Base-by-base conservation (phyloP, 2,329 filamentous ascomycete species). In the Zalaria obscura region DNA sequence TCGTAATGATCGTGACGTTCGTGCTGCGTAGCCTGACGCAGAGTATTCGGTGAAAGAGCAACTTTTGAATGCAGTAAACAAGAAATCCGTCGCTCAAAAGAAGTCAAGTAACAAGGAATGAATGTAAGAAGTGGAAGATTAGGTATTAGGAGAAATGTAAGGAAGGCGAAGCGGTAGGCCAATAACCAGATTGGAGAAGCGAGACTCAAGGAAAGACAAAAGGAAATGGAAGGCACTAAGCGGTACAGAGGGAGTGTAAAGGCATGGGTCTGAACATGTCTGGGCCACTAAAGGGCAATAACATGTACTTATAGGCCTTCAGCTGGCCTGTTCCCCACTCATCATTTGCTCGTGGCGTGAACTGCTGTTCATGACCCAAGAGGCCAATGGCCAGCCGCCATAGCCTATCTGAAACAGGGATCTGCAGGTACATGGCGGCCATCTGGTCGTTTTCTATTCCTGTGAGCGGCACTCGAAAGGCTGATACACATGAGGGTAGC, bases 121-220 rank as follows among this genome's bases (percentile, higher is more conserved):
- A 43, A 35, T 26, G 31, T 35, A 29, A 40, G 38, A 27, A 44
- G 48, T 48, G 47, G 6, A 27, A 8, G 27, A 27, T 35, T 11
- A 33, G 11, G n/a, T 10, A 11, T 27, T 11, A 43, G 25, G 8
- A 29, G 9, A 35, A 35, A 10, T 3, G 27, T n/a, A 32, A 25
- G 25, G 5, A 25, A 27, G 36, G 25, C 36, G 31, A 4, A 10
- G 35, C 11, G 9, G 28, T n/a, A 25, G 31, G 18, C 9, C n/a
- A 36, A 11, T 36, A 56, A 43, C 52, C 51, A 55, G 52, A 56
- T 53, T 48, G 48, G 52, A 52, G 44, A 47, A 42, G 41, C 41
- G 41, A 50, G 39, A 32, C 29, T 32, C 51, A 51, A 55, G 47
- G 48, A 54, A 54, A 55, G 44, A 52, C 47, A 51, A 32, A 47